Conservation (phyloP, 2,329 filamentous ascomycete genomes). For the Acrocalymma vagum region DNA sequence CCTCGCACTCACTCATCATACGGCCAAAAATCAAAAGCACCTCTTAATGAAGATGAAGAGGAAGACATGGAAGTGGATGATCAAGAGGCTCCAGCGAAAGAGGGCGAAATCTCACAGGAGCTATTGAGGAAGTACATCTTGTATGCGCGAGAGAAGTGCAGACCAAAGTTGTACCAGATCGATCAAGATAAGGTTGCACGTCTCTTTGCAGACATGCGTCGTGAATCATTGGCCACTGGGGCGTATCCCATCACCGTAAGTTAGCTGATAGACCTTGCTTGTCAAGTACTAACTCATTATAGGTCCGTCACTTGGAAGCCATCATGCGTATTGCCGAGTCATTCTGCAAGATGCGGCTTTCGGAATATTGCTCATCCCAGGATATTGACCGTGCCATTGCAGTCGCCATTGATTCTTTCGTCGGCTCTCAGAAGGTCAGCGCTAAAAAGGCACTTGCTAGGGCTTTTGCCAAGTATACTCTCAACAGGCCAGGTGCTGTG, state of each 20-base stretch:
- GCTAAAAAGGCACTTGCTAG: constrained; percentile 95
- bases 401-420: constrained; percentile 95
- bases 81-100: constrained; percentile 62
- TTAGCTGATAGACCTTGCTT: constrained; percentile 4
- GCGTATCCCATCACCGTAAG: constrained; percentile 97
- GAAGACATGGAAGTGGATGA: constrained; percentile 60
- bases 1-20: constrained; percentile 58
- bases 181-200: constrained; percentile 96
- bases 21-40: constrained; percentile 30
- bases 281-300: constrained; percentile 20
- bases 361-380: constrained; percentile 86
- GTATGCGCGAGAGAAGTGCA: constrained; percentile 88
- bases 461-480: constrained; percentile 91
- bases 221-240: constrained; percentile 90
- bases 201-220: constrained; percentile 94
- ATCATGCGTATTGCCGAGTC: constrained; percentile 95
- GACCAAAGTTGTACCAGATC: constrained; percentile 94
- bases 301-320: constrained; percentile 97
- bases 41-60: constrained; percentile 49
- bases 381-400: constrained; percentile 98
- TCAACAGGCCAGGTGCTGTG: constrained; percentile 55
- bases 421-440: constrained; percentile 95
- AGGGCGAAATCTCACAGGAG: constrained; percentile 86
- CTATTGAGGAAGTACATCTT: constrained; percentile 95
- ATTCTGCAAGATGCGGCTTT: constrained; percentile 98